Conservation (phyloP, 768 basidiomycete genomes). For the Multifurca ochricompacta region DNA sequence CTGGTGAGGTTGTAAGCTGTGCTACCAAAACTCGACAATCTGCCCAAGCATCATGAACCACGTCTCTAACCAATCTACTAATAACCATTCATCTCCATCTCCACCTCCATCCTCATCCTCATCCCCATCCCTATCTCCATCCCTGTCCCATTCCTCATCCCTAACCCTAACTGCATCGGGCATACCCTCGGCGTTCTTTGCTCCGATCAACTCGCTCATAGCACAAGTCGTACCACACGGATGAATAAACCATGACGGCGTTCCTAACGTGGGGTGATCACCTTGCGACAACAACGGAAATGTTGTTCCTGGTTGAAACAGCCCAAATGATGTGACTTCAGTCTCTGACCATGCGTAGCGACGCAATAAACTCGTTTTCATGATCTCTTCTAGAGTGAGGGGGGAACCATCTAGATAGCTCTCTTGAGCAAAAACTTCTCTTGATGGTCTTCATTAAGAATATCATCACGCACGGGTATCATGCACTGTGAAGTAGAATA, state of each 20-base stretch:
- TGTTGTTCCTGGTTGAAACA: conserved; percentile 41
- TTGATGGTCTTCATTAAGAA: neutral
- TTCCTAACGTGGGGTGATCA: conserved; percentile 74
- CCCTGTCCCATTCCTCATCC: too few species aligned
- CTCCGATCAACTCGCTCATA: conserved; percentile 61
- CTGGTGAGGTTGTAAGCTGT: neutral
- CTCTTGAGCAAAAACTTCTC: conserved; percentile 15
- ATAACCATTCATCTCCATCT: conserved; percentile 29
- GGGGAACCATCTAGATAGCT: conserved; percentile 52
- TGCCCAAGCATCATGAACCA: conserved; percentile 75
- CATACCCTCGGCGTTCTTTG: conserved; percentile 29
- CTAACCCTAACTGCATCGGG: neutral
- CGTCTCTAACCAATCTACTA: conserved; percentile 48
- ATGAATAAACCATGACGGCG: conserved; percentile 79
- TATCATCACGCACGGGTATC: conserved; percentile 63
- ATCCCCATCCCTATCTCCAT: too few species aligned
- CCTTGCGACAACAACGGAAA: conserved; percentile 81
- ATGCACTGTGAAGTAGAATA: conserved; percentile 73
- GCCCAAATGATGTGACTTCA: conserved; percentile 44
- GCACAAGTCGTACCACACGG: conserved; percentile 70
- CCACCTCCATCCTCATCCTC: too few species aligned
- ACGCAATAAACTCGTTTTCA: conserved; percentile 55
- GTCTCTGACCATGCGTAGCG: conserved; percentile 36
- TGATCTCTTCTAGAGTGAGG: conserved; percentile 46
- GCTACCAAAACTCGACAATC: conserved; percentile 45